These are phyloP conservation scores for Suillus placidus DNA, from an alignment of 768 basidiomycete species.

Conservation along the genomic window DNA sequence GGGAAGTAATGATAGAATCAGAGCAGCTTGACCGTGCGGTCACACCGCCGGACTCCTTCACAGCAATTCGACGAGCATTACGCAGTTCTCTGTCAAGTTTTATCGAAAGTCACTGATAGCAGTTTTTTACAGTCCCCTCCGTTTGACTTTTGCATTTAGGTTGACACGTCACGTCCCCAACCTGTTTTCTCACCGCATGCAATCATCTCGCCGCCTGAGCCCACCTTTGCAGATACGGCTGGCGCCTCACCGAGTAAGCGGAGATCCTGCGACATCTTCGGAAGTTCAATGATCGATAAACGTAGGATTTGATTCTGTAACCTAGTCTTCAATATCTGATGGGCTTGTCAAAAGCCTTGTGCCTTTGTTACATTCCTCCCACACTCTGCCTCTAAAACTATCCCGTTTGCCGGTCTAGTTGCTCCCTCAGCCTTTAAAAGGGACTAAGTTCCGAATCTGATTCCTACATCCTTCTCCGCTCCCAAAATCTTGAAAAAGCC, in stretches of 20 bases:
- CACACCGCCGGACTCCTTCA: background rate
- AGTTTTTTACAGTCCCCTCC: background rate
- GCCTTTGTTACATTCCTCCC: background rate
- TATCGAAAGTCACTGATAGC: background rate
- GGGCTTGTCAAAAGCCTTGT: background rate
- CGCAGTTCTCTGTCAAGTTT: background rate
- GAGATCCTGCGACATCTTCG: background rate
- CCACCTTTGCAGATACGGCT: background rate
- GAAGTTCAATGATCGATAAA: background rate
- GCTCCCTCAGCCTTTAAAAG: background rate
- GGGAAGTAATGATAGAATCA: background rate
- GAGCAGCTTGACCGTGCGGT: background rate
- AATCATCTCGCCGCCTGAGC: background rate
- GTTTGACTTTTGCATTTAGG: background rate
- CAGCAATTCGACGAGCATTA: background rate
- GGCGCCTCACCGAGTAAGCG: background rate
- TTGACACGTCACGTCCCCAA: background rate
- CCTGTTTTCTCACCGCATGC: background rate
- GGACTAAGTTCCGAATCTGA: background rate
- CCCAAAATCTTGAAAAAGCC: background rate
- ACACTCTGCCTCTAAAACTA: background rate
- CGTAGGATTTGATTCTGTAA: background rate
- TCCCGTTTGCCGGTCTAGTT: background rate
- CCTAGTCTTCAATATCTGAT: background rate
- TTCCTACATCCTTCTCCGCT: background rate